Base-by-base conservation (phyloP, 164 flowering plant species). In the Liriodendron chinense region DNA sequence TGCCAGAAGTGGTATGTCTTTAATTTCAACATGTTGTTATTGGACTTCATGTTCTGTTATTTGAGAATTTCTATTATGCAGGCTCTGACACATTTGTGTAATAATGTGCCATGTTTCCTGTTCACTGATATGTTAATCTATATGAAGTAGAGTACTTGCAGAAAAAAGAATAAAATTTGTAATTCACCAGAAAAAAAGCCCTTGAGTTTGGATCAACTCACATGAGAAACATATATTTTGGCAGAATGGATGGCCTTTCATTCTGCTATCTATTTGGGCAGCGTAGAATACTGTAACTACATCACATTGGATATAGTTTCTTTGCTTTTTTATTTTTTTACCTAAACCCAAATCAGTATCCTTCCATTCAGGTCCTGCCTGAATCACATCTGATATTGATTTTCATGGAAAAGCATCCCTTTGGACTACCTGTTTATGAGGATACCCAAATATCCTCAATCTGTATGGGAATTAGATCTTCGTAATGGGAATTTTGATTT, bases 1-100 rank as follows among this genome's bases (percentile, higher is more conserved):
- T 89, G 91, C 79, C 0, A 0, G 1, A 92, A 89, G 78, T 92
- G 97, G 92, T 91, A 83, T 56, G 47, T 28, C 22, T 69, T 73
- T 71, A 26, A 5, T 3, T 53, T 53, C 18, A 53, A 53, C 59
- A 53, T 53, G 59, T 16, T 53, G 13, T 53, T 16, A 3, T 53
- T 16, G 4, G 16, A 53, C 43, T 34, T 34, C 43, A 0, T 34
- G 59, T 12, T 53, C 18, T 53, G 59, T 53, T 53, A 53, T 53
- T 53, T 12, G 59, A 53, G 12, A 53, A 53, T 53, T 53, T 53
- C 18, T 53, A 2, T 53, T 53, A 53, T 53, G 3, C 59, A 53
- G 59, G 59, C 18, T 53, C 9, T 14, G 43, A 53, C 16, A 53
- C 18, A 53, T 53, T 16, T 53, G 12, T 53, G 18, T 53, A 10